phyloP scores from a whole-genome alignment of 176 grass and related monocot species.

The Eleusine indica region DNA sequence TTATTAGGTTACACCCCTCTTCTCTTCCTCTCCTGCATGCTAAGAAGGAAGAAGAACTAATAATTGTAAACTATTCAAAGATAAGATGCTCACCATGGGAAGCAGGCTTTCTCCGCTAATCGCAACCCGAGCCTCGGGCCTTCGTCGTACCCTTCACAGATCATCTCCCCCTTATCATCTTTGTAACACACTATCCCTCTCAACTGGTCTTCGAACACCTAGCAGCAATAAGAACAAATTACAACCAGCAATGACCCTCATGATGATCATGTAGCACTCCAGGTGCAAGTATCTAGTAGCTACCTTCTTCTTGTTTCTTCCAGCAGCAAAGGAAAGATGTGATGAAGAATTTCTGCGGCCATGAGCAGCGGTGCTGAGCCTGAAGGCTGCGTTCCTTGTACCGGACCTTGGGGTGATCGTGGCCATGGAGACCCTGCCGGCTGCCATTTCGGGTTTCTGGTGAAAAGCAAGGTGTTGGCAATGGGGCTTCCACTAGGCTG shows the following conservation, averaged over 20 bases:
- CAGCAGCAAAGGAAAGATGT: constrained; percentile 18
- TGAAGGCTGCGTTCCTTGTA: constrained; percentile 19
- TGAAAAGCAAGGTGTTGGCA: background rate
- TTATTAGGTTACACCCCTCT: background rate
- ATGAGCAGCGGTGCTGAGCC: constrained; percentile 38
- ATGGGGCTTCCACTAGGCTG: background rate
- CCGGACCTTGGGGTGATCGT: constrained; percentile 3
- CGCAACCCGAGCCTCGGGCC: constrained; percentile 54
- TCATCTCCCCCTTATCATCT: constrained; percentile 78
- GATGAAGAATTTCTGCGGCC: constrained; percentile 17
- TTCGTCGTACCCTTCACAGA: constrained; percentile 93
- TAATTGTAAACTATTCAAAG: background rate
- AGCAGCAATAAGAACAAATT: background rate
- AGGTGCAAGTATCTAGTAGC: background rate
- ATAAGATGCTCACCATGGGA: constrained; percentile 48
- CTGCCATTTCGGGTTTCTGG: background rate
- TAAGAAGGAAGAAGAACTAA: background rate
- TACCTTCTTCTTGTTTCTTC: constrained; percentile 29
- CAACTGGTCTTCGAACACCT: constrained; percentile 83
- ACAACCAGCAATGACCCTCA: background rate
- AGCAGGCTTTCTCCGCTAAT: constrained; percentile 50
- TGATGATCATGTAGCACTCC: background rate
- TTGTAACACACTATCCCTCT: constrained; percentile 81
- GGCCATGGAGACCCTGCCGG: constrained; percentile 1
- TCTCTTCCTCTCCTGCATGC: background rate